phyloP scores from a whole-genome alignment of 441 rosid species.

The Aleurites moluccanus region DNA sequence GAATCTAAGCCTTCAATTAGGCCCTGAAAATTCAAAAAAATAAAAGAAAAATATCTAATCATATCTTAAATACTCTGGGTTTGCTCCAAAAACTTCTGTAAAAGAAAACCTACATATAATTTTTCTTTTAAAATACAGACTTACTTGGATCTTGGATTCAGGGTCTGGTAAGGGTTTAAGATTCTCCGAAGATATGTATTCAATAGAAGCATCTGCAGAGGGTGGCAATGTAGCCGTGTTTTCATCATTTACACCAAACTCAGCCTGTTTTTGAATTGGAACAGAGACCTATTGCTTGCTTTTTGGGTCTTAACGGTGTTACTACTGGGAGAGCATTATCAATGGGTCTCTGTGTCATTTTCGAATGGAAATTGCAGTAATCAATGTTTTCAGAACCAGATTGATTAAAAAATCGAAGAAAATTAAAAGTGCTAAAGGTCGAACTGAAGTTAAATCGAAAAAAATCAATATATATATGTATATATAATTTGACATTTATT shows the following conservation, averaged over 20 bases:
- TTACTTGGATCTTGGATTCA: slow-evolving; percentile 57
- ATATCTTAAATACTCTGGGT: not conserved
- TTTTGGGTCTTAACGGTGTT: slow-evolving; percentile 62
- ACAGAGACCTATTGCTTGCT: slow-evolving; percentile 50
- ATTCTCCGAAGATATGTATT: slow-evolving; percentile 65
- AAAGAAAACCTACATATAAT: not conserved
- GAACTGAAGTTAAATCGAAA: too few species aligned
- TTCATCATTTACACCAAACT: slow-evolving; percentile 51
- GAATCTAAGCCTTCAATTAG: slow-evolving; percentile 67
- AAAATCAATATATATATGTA: too few species aligned
- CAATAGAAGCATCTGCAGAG: slow-evolving; percentile 46
- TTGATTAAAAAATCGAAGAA: too few species aligned
- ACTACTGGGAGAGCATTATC: slow-evolving; percentile 65
- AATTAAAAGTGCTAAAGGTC: too few species aligned
- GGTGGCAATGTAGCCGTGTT: slow-evolving; percentile 54
- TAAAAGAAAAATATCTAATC: not conserved
- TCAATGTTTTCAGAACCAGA: too few species aligned
- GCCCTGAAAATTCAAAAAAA: slow-evolving; percentile 35
- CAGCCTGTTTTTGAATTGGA: slow-evolving; percentile 38
- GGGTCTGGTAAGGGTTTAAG: slow-evolving; percentile 64
- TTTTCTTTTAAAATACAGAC: not conserved
- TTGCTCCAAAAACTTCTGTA: not conserved
- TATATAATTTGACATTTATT: too few species aligned
- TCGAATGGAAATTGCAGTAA: slow-evolving; percentile 12
- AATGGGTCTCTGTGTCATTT: slow-evolving; percentile 81